Evolutionary conservation across 2,329 filamentous ascomycete genomes (phyloP).

Genomic region (Neonectria hederae): DNA sequence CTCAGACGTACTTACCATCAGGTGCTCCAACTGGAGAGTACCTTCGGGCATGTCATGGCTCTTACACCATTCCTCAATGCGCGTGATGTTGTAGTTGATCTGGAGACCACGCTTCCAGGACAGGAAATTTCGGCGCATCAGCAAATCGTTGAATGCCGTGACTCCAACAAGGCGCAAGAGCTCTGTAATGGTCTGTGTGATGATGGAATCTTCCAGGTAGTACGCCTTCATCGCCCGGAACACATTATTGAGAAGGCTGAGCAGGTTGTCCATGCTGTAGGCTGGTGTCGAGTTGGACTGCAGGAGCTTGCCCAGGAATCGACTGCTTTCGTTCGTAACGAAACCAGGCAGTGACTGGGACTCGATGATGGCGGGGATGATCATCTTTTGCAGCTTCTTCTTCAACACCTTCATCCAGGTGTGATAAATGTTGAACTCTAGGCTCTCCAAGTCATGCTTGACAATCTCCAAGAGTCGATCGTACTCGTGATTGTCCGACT

Average conservation of each 20-base stretch:
- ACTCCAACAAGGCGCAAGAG: constrained; percentile 92
- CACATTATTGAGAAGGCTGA: constrained; percentile 94
- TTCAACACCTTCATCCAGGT: constrained; percentile 99
- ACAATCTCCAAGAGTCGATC: constrained; percentile 97
- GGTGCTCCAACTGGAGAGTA: constrained; percentile 94
- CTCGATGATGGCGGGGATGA: constrained; percentile 98
- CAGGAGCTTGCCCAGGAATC: constrained; percentile 96
- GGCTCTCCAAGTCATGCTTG: constrained; percentile 96
- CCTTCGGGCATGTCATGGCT: constrained; percentile 99
- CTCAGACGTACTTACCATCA: constrained; percentile 75
- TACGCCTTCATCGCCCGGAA: constrained; percentile 99
- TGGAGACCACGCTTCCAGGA: constrained; percentile 99
- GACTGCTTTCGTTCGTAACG: constrained; percentile 97
- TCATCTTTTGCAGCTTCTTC: constrained; percentile 99
- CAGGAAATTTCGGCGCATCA: constrained; percentile 98
- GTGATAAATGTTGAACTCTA: constrained; percentile 99
- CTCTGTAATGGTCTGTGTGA: constrained; percentile 95
- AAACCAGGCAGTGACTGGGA: constrained; percentile 98
- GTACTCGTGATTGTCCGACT: constrained; percentile 99
- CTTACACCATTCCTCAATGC: constrained; percentile 99
- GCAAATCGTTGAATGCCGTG: constrained; percentile 96
- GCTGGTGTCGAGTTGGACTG: constrained; percentile 89
- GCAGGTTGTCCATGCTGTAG: constrained; percentile 99
- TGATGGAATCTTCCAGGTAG: constrained; percentile 95
- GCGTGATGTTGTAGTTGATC: constrained; percentile 99